These are phyloP conservation scores for Carex kokanica DNA, from an alignment of 176 grass and related monocot genomes.

Conservation along the genomic window DNA sequence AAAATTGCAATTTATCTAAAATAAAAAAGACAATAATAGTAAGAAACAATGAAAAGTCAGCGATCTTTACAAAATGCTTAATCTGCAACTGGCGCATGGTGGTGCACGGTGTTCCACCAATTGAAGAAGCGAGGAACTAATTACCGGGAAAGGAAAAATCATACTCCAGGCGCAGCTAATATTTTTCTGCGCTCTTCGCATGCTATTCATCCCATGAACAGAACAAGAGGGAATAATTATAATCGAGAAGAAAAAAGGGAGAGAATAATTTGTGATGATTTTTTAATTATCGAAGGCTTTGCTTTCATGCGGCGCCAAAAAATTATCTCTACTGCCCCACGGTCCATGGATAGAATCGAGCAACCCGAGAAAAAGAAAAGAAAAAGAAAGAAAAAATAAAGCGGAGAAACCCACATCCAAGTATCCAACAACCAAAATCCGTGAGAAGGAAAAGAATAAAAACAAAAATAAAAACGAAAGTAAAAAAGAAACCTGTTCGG, in stretches of 20 bases:
- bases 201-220: slow-evolving; percentile 28
- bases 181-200: neutral
- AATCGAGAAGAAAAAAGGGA: neutral
- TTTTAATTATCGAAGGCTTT: slow-evolving; percentile 15
- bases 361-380: slow-evolving; percentile 27
- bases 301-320: slow-evolving; percentile 27
- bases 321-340: slow-evolving; percentile 21
- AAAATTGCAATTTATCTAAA: neutral
- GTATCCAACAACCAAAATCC: slow-evolving; percentile 33
- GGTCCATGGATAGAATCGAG: slow-evolving; percentile 31
- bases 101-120: neutral
- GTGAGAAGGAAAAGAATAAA: slow-evolving; percentile 20
- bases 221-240: slow-evolving; percentile 29
- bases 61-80: neutral
- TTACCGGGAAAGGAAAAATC: neutral
- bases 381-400: slow-evolving; percentile 18
- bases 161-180: neutral
- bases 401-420: slow-evolving; percentile 2
- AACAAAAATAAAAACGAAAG: slow-evolving; percentile 11
- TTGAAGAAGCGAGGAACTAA: neutral
- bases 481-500: slow-evolving; percentile 15
- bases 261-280: slow-evolving; percentile 27
- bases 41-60: neutral
- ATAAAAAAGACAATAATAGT: neutral
- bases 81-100: slow-evolving; percentile 12